A percentile compares a stretch with the other conserved stretches of the same genome.
Conservation (phyloP, 2,329 filamentous ascomycete genomes). For the Cryphonectria naterciae region DNA sequence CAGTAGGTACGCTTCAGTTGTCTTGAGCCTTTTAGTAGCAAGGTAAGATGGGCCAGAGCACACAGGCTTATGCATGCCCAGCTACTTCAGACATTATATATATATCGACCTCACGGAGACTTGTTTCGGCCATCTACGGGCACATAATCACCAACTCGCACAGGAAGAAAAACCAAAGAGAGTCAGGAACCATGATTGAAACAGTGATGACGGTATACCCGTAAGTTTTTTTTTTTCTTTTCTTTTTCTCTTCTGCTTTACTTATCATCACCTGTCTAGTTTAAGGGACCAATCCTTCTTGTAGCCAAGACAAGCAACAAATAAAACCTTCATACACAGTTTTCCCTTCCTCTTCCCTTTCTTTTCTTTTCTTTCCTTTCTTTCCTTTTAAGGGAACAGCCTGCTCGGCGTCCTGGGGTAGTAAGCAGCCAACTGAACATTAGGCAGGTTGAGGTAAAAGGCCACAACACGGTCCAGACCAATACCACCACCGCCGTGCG, state of each 20-base stretch:
- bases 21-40: neutral
- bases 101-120: neutral
- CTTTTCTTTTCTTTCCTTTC: too few relatives aligned
- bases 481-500: conserved; percentile 88
- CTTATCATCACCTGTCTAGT: neutral
- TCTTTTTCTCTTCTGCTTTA: neutral
- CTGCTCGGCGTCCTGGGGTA: conserved; percentile 66
- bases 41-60: neutral
- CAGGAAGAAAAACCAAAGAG: neutral
- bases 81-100: neutral
- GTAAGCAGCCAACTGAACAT: conserved; percentile 60
- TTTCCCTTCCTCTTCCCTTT: neutral
- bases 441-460: conserved; percentile 63
- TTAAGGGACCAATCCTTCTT: neutral
- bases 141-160: neutral
- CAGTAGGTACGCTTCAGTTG: neutral
- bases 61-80: neutral
- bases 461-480: conserved; percentile 85
- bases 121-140: neutral
- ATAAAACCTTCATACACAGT: neutral
- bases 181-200: neutral
- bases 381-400: conserved; percentile 51
- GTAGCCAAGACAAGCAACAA: neutral
- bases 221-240: neutral
- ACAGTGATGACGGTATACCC: neutral